Conservation (phyloP, 202 grass and related monocot species). For the Carex arenaria region DNA sequence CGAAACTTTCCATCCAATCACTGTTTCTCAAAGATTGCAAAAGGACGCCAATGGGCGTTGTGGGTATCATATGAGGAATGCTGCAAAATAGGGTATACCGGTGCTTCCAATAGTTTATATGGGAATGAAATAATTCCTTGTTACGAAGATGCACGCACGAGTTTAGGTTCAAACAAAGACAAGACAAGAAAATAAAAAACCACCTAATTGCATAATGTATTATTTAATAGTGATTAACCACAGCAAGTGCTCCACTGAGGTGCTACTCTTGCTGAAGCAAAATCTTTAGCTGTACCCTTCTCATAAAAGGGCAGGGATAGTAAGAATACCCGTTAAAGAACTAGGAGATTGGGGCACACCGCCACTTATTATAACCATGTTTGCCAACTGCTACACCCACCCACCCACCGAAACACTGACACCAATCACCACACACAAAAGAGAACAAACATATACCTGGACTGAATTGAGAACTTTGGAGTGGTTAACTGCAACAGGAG, state of each 20-base stretch:
- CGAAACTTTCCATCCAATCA: background rate
- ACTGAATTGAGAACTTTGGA: conserved; percentile 92
- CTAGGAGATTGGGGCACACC: background rate
- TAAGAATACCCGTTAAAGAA: background rate
- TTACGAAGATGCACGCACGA: background rate
- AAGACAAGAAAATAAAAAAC: background rate
- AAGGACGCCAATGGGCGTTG: background rate
- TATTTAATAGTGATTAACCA: conserved; percentile 79
- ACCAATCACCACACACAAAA: conserved; percentile 2
- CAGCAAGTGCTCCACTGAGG: conserved; percentile 31
- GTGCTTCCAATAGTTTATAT: background rate
- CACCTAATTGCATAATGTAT: conserved; percentile 71
- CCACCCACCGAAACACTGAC: conserved; percentile 16
- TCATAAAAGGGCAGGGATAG: background rate
- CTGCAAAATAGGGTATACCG: background rate
- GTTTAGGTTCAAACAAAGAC: background rate
- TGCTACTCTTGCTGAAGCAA: background rate
- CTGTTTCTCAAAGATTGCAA: conserved; percentile 6
- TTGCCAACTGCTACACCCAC: background rate
- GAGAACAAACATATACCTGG: conserved; percentile 51
- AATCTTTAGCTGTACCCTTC: background rate
- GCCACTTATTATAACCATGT: background rate
- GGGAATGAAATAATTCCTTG: background rate
- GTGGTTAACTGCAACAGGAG: conserved; percentile 89
- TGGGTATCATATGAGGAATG: background rate